A percentile compares a stretch with the other conserved stretches of the same genome.
phyloP scores from a whole-genome alignment of 805 yeast genomes.

The Millerago galiae region DNA sequence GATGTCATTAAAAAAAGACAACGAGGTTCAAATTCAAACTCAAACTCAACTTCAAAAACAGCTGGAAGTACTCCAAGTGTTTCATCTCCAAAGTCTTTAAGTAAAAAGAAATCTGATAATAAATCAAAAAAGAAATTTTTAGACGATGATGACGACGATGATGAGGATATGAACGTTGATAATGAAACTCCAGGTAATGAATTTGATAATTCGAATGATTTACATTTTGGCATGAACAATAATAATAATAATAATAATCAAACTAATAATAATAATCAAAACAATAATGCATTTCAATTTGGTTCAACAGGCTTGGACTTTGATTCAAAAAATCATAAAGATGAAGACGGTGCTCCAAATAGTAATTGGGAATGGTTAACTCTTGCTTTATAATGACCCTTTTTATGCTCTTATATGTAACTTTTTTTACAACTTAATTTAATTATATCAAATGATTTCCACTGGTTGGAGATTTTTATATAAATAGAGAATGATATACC shows the following conservation, averaged over 20 bases:
- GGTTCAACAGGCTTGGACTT: constrained; percentile 8
- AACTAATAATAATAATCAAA: neutral
- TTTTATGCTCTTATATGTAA: neutral
- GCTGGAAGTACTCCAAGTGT: constrained; percentile 10
- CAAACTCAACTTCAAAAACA: constrained; percentile 15
- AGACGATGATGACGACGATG: neutral
- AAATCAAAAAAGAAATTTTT: constrained; percentile 1
- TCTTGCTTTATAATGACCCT: constrained; percentile 15
- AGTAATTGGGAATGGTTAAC: constrained; percentile 27
- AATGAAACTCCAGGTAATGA: constrained; percentile 5
- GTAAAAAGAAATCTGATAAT: neutral
- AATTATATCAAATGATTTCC: neutral
- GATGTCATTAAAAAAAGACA: constrained; percentile 92
- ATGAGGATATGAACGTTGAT: constrained; percentile 3
- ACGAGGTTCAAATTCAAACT: constrained; percentile 36
- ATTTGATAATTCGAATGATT: constrained; percentile 3
- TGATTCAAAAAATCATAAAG: constrained; percentile 1
- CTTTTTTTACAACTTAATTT: too few relatives aligned
- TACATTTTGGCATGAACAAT: neutral
- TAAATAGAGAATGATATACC: neutral
- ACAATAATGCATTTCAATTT: constrained; percentile 5
- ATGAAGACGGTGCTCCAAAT: constrained; percentile 13
- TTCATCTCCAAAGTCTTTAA: constrained; percentile 12
- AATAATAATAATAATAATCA: neutral
- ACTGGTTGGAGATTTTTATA: neutral